Conservation (phyloP, 2,329 filamentous ascomycete genomes). For the Aspergillus alliaceus region DNA sequence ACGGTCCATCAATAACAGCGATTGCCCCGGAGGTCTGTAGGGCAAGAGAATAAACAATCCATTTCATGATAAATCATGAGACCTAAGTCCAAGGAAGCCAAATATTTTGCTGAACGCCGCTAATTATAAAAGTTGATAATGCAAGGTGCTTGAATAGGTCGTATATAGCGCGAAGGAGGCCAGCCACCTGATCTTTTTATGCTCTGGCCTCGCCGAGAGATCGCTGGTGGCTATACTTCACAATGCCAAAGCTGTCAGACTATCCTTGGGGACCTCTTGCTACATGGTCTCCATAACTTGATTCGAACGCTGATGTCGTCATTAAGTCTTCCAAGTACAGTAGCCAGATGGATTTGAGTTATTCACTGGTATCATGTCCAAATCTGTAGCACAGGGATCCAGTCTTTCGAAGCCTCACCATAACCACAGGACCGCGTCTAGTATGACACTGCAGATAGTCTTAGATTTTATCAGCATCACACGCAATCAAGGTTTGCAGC, state of each 20-base stretch:
- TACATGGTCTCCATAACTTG: not conserved
- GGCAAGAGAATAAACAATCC: not conserved
- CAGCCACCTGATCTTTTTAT: not conserved
- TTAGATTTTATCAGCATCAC: no score
- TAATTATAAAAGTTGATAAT: not conserved
- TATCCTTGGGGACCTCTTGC: not conserved
- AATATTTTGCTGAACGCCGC: not conserved
- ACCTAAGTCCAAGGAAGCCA: no score
- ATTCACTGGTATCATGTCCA: not conserved
- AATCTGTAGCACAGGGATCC: no score
- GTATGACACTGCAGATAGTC: no score
- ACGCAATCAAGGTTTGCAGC: no score
- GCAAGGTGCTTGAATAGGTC: not conserved
- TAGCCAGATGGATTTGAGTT: not conserved
- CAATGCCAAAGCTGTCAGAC: not conserved
- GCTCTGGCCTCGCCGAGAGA: not conserved
- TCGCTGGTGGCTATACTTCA: not conserved
- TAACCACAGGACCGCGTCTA: no score
- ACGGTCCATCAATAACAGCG: not conserved
- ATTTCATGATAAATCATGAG: slow-evolving; percentile 5
- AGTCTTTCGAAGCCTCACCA: not conserved
- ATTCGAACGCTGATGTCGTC: not conserved
- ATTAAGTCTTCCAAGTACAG: not conserved
- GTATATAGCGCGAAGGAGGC: not conserved
- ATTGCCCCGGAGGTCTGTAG: not conserved